Percentiles rank a stretch among this genome's conserved stretches.
Conservation (phyloP, 129 eudicot species). For the Centaurea solstitialis region DNA sequence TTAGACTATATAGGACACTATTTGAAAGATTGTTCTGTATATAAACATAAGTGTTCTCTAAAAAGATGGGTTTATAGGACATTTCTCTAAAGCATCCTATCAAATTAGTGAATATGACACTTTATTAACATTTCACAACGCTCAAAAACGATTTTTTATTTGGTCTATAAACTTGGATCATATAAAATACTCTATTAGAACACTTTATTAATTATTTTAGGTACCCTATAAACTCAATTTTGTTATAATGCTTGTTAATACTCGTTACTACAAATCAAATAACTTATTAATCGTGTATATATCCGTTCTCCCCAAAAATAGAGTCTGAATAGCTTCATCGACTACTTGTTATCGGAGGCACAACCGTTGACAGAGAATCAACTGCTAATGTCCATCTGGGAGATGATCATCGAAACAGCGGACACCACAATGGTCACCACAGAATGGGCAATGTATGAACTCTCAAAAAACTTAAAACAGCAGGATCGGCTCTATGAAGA, state of each 20-base stretch:
- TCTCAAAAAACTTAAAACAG: constrained; percentile 36
- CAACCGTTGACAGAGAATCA: constrained; percentile 39
- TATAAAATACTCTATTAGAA: no score
- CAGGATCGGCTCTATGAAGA: constrained; percentile 38
- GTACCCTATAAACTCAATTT: no score
- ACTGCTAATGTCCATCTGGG: constrained; percentile 52
- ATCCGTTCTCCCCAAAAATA: not conserved
- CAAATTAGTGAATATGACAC: no score
- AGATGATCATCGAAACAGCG: constrained; percentile 47
- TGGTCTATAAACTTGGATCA: no score
- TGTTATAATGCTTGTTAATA: not conserved
- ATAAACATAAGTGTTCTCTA: no score
- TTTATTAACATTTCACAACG: no score
- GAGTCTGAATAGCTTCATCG: constrained; percentile 33
- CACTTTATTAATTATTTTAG: no score
- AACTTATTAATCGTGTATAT: not conserved
- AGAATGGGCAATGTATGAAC: constrained; percentile 62
- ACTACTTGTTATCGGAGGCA: constrained; percentile 39
- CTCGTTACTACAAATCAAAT: not conserved
- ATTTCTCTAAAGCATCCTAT: no score
- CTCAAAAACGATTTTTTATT: no score
- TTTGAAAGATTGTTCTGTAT: no score
- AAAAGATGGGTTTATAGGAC: no score
- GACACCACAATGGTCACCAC: constrained; percentile 48
- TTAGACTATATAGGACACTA: no score